Conservation (phyloP, 2,329 filamentous ascomycete genomes). For the Botrytis galanthina region DNA sequence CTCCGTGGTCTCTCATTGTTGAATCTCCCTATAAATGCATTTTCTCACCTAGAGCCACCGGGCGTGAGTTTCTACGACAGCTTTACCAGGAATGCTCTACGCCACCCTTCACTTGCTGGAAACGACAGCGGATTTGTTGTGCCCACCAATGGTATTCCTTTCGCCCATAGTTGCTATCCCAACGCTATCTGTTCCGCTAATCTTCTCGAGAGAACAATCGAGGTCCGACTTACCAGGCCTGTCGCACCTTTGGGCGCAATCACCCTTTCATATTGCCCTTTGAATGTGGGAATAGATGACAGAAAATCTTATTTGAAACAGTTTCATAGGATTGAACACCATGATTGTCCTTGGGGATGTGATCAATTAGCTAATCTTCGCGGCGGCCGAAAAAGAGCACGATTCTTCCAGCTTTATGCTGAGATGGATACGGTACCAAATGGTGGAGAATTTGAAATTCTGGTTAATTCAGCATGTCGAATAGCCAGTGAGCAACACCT, state of each 20-base stretch:
- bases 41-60: background rate
- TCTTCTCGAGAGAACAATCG: background rate
- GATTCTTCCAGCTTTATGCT: background rate
- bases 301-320: background rate
- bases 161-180: background rate
- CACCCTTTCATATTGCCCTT: background rate
- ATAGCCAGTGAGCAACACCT: background rate
- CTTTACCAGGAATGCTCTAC: background rate
- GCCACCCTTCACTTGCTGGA: background rate
- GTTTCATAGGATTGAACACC: background rate
- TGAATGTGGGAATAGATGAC: background rate
- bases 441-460: accelerated
- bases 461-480: background rate
- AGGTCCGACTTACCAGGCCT: background rate
- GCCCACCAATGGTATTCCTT: background rate
- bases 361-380: accelerated
- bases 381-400: background rate
- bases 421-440: accelerated
- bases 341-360: background rate
- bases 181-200: background rate
- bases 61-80: background rate
- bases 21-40: background rate
- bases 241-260: background rate
- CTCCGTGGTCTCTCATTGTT: background rate
- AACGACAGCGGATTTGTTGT: background rate